phyloP scores from a whole-genome alignment of 345 rosid species.

The Camelina laxa region DNA sequence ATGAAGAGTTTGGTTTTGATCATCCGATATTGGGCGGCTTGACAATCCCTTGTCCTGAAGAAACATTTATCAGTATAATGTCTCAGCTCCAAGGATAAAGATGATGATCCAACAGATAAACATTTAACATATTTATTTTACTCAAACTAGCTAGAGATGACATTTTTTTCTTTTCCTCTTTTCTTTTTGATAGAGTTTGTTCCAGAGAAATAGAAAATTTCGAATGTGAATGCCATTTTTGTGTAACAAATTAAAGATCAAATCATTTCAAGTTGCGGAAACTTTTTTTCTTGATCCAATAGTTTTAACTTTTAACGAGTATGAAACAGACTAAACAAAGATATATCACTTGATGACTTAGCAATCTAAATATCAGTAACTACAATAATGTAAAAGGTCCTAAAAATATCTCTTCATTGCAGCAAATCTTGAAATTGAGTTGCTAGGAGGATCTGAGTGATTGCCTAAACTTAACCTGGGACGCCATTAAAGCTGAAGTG shows the following conservation, averaged over 20 bases:
- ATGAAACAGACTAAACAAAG: neutral
- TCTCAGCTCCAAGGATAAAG: slow-evolving; percentile 32
- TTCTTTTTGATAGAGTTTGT: neutral
- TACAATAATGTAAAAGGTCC: too few relatives aligned
- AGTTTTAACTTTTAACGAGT: neutral
- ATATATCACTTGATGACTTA: neutral
- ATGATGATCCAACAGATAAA: slow-evolving; percentile 3
- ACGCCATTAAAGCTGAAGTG: too few relatives aligned
- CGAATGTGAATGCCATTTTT: slow-evolving; percentile 16
- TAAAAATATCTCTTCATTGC: too few relatives aligned
- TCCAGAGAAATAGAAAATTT: neutral
- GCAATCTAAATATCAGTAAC: neutral
- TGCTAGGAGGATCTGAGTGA: too few relatives aligned
- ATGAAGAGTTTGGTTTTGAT: slow-evolving; percentile 45
- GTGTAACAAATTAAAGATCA: slow-evolving; percentile 5
- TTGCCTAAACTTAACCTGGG: too few relatives aligned
- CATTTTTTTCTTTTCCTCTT: slow-evolving; percentile 1
- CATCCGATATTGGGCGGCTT: slow-evolving; percentile 56
- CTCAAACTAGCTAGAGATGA: neutral
- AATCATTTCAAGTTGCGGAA: slow-evolving; percentile 12
- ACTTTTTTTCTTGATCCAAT: neutral
- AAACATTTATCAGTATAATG: slow-evolving; percentile 46
- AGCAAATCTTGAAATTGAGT: too few relatives aligned
- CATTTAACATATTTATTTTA: neutral
- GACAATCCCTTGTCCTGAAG: slow-evolving; percentile 55